A percentile compares a stretch with the other conserved stretches of the same genome.
Conservation (phyloP, 192 early-diverging fungal species). For the Spizellomyces sp. region DNA sequence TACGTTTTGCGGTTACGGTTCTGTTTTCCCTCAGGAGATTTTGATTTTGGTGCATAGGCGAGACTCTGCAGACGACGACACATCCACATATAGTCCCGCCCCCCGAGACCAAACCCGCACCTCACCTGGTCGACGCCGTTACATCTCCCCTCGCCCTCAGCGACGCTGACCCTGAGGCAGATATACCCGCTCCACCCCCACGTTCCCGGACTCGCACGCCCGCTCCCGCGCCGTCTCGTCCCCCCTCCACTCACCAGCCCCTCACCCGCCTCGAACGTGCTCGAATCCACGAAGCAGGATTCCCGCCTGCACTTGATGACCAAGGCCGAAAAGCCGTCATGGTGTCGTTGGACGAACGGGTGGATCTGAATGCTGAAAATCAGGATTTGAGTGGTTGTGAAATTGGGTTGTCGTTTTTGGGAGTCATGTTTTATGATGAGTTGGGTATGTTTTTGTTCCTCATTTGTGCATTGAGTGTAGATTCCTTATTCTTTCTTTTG, state of each 20-base stretch:
- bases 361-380: constrained; percentile 29
- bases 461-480: neutral
- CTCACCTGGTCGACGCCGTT: constrained; percentile 9
- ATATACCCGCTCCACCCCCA: neutral
- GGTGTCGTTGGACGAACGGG: neutral
- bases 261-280: constrained; percentile 19
- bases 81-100: neutral
- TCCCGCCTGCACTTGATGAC: constrained; percentile 33
- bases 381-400: constrained; percentile 37
- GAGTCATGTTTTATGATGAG: constrained; percentile 23
- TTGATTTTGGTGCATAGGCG: no score
- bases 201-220: neutral
- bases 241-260: neutral
- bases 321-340: constrained; percentile 15
- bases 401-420: constrained; percentile 37
- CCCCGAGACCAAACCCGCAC: neutral
- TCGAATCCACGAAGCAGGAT: constrained; percentile 47
- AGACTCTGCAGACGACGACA: no score
- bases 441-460: neutral
- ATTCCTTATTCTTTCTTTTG: neutral
- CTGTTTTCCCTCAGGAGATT: neutral
- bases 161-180: neutral
- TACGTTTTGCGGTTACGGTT: neutral
- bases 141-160: constrained; percentile 8
- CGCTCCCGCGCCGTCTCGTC: neutral